Base-by-base conservation (phyloP, 2,329 filamentous ascomycete species). In the Paraphoma sp. region DNA sequence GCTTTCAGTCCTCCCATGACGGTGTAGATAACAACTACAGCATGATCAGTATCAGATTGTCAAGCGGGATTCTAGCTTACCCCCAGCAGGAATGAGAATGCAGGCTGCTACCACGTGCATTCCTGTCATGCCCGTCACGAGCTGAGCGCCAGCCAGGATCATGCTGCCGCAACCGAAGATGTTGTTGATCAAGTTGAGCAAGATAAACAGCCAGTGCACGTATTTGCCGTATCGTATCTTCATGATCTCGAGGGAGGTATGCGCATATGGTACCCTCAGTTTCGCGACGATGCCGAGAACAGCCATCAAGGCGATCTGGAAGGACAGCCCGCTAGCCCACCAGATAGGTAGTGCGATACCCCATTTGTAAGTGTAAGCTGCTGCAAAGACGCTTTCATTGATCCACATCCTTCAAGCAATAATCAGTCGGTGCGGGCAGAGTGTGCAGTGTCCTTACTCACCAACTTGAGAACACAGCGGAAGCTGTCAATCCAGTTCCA, bases 121-220 rank as follows among this genome's bases (percentile, higher is more conserved):
- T 1, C 58, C 60, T 1, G 60, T 56, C 51, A 63, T 60, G 3
- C 54, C 60, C 79, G 78, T 92, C 93, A 72, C 91, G 92, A 57
- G 90, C 91, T 2, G 92, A 91, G 12, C 92, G 54, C 93, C 93
- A 23, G 92, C 92, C 59, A 96, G 84, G 40, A 97, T 80, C 91
- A 95, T 95, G 48, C 92, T 87, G 1, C 91, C 93, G 29, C 54
- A 57, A 17, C 96, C 92, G 6, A 96, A 83, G 42, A 95, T 89
- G 69, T 94, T 77, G 33, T 92, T 96, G 76, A 90, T 88, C 10
- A 94, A 79, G 30, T 89, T 91, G 61, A 96, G 95, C 4, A 89
- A 81, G 56, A 92, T 89, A 72, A 91, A 96, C 5, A 93, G 89
- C 4, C 87, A 78, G 69, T 97, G 92, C 0, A 90, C 87, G 23